Evolutionary conservation across 2,329 filamentous ascomycete genomes (phyloP).

Genomic region (Colletotrichum lentis): DNA sequence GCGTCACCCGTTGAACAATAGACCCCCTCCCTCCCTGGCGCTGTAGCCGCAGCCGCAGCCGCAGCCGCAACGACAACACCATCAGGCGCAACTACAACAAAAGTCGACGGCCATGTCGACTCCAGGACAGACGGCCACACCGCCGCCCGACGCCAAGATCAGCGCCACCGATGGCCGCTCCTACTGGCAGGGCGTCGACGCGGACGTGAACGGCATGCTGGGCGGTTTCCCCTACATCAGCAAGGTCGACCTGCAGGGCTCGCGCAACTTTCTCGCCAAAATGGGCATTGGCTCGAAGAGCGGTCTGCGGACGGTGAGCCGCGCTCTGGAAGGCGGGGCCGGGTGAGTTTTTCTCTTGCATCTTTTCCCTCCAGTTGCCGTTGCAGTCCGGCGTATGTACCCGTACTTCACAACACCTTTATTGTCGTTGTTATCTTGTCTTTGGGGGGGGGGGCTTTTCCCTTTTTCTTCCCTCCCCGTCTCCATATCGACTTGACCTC

Average conservation of each 20-base stretch:
- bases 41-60: slow-evolving; percentile 14
- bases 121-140: slow-evolving; percentile 24
- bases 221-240: slow-evolving; percentile 74
- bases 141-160: slow-evolving; percentile 48
- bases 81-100: background rate
- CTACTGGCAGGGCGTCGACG: slow-evolving; percentile 59
- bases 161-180: slow-evolving; percentile 48
- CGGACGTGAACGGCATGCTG: slow-evolving; percentile 75
- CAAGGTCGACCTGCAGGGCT: slow-evolving; percentile 73
- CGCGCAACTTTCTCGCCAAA: slow-evolving; percentile 73
- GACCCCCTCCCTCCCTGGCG: slow-evolving; percentile 1
- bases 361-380: slow-evolving; percentile 1
- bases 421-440: background rate
- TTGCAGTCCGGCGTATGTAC: slow-evolving; percentile 15
- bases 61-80: slow-evolving; percentile 4
- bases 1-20: slow-evolving; percentile 21
- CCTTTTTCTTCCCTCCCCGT: too few relatives aligned
- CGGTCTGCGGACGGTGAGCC: slow-evolving; percentile 44
- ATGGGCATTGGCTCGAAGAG: slow-evolving; percentile 57
- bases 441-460: too few relatives aligned
- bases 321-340: slow-evolving; percentile 51
- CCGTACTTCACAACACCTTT: slow-evolving; percentile 19
- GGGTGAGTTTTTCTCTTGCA: slow-evolving; percentile 45
- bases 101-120: slow-evolving; percentile 4
- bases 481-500: slow-evolving; percentile 17